Conservation (phyloP, 257 asterid species). For the Craterostigma plantagineum region DNA sequence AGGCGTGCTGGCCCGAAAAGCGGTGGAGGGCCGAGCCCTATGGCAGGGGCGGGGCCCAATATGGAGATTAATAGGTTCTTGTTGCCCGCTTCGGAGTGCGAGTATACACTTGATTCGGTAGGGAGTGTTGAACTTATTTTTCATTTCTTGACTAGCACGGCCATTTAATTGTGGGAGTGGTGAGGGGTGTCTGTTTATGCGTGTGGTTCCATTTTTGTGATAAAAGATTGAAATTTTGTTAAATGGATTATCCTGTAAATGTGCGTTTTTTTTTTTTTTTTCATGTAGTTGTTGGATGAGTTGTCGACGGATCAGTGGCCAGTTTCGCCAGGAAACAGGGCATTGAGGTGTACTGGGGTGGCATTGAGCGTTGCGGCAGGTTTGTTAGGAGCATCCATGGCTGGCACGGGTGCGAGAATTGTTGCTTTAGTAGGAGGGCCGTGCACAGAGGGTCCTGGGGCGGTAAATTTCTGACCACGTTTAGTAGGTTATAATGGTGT, state of each 20-base stretch:
- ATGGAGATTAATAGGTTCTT: conserved; percentile 42
- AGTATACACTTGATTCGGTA: not conserved
- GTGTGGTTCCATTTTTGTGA: conserved; percentile 1
- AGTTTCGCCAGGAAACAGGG: conserved; percentile 65
- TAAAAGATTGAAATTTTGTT: conserved; percentile 2
- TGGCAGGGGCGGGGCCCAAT: conserved; percentile 22
- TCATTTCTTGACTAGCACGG: not conserved
- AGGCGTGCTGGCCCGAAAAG: conserved; percentile 36
- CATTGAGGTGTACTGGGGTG: conserved; percentile 79
- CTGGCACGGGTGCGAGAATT: conserved; percentile 81
- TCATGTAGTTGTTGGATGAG: conserved; percentile 72
- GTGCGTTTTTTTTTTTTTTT: conserved; percentile 8
- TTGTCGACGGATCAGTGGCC: conserved; percentile 81
- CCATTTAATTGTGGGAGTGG: not conserved
- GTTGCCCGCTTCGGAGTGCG: not conserved
- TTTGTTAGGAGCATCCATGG: conserved; percentile 64
- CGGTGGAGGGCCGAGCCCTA: conserved; percentile 27
- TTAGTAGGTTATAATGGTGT: not conserved
- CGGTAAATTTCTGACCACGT: conserved; percentile 40
- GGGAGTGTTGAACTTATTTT: not conserved
- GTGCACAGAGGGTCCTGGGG: conserved; percentile 97
- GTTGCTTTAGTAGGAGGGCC: conserved; percentile 93
- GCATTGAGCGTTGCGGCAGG: conserved; percentile 93
- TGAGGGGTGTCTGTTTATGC: no score
- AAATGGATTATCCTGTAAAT: not conserved